A percentile compares a stretch with the other conserved stretches of the same genome.
These are phyloP conservation scores for Nicotiana obtusifolia DNA, from an alignment of 257 asterid species.

Conservation along the genomic window DNA sequence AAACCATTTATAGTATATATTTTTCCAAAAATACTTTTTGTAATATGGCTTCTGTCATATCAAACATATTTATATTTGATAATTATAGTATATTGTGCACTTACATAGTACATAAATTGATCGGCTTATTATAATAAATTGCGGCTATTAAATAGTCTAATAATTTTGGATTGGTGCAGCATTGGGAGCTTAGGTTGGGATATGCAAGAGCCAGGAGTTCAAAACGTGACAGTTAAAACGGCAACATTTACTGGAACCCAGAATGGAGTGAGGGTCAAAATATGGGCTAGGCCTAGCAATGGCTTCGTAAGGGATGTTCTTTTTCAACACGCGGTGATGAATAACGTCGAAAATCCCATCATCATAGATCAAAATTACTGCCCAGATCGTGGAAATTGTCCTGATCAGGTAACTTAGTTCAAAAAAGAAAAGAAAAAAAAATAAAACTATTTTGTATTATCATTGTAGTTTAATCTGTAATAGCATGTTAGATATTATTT, in stretches of 20 bases:
- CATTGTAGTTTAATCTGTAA: too few species aligned
- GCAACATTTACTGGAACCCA: conserved; percentile 35
- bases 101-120: neutral
- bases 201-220: conserved; percentile 45
- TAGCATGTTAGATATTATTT: too few species aligned
- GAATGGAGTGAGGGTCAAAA: conserved; percentile 53
- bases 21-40: too few species aligned
- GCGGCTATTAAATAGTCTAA: neutral
- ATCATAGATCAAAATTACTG: conserved; percentile 68
- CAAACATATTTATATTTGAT: neutral
- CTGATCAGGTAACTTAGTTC: conserved; percentile 36
- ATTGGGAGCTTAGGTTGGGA: conserved; percentile 57
- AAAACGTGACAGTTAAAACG: conserved; percentile 43
- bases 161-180: conserved; percentile 20
- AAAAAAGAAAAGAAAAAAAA: neutral
- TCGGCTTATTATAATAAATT: neutral
- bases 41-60: neutral
- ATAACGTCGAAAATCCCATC: conserved; percentile 53
- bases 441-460: too few species aligned
- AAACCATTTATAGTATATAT: too few species aligned
- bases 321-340: conserved; percentile 47
- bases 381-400: conserved; percentile 37
- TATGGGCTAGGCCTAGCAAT: conserved; percentile 62
- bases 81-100: neutral
- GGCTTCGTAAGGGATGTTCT: conserved; percentile 43